phyloP scores from a whole-genome alignment of 2,329 filamentous ascomycete genomes.

The Cladorrhinum sp. region DNA sequence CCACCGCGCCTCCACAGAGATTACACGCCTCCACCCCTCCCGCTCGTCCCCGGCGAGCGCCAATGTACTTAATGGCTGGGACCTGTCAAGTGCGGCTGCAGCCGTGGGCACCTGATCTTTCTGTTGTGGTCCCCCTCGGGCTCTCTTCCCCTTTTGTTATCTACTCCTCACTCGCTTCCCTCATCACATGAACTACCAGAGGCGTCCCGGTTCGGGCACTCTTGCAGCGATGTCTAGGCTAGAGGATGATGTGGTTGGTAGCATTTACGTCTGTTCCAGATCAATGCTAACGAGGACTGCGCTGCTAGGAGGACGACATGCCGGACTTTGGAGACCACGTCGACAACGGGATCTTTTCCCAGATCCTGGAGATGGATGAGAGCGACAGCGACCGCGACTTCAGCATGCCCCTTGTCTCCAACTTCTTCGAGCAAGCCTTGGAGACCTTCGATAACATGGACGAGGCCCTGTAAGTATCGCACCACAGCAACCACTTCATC shows the following conservation, averaged over 20 bases:
- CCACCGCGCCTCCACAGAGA: neutral
- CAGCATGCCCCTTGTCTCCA: constrained; percentile 81
- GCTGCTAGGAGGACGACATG: constrained; percentile 40
- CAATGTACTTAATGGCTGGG: constrained; percentile 9
- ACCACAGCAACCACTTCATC: neutral
- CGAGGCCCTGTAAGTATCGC: constrained; percentile 65
- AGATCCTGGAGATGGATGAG: constrained; percentile 99
- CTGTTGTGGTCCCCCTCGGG: neutral
- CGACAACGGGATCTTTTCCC: constrained; percentile 78
- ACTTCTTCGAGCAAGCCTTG: constrained; percentile 90
- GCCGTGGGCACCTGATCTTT: constrained; percentile 9
- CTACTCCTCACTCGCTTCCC: neutral
- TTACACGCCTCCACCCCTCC: neutral
- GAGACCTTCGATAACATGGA: constrained; percentile 86
- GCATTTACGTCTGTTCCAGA: neutral
- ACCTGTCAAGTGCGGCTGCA: constrained; percentile 8
- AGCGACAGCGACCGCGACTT: constrained; percentile 82
- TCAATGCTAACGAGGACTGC: constrained; percentile 13
- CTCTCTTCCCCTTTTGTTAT: neutral
- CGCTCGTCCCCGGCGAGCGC: neutral
- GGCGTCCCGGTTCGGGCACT: neutral
- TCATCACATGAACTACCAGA: neutral
- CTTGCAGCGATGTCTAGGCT: constrained; percentile 1
- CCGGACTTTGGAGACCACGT: constrained; percentile 71
- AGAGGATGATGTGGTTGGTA: constrained; percentile 17